phyloP scores from a whole-genome alignment of 768 basidiomycete genomes.

The Pleurotus eryngii region DNA sequence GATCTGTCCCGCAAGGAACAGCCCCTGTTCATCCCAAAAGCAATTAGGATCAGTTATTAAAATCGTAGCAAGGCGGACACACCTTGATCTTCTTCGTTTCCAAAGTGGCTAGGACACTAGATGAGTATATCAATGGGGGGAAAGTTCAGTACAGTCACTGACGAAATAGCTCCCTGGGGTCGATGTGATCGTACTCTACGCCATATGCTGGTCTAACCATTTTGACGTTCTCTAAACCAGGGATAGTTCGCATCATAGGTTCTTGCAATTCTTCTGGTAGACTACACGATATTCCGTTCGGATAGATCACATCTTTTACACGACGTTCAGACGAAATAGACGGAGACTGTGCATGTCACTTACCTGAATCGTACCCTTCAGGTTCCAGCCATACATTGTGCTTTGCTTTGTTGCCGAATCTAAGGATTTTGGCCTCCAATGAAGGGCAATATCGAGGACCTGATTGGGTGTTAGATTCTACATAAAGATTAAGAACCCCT shows the following conservation, averaged over 20 bases:
- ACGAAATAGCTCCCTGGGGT: constrained; percentile 79
- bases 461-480: constrained; percentile 21
- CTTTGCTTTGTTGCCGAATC: constrained; percentile 66
- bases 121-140: too few species aligned
- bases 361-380: constrained; percentile 87
- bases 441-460: constrained; percentile 93
- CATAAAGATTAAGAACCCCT: background rate
- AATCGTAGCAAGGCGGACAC: background rate
- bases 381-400: constrained; percentile 90
- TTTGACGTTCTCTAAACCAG: constrained; percentile 79
- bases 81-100: constrained; percentile 84
- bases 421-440: constrained; percentile 80
- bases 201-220: constrained; percentile 88
- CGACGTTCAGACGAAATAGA: background rate
- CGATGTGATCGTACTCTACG: constrained; percentile 89
- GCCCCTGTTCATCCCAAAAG: constrained; percentile 41
- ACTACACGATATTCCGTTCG: constrained; percentile 86
- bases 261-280: constrained; percentile 86
- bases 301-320: constrained; percentile 74
- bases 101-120: constrained; percentile 55
- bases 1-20: constrained; percentile 89
- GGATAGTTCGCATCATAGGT: constrained; percentile 78
- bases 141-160: constrained; percentile 22
- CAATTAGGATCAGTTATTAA: background rate
- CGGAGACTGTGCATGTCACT: constrained; percentile 2